Conservation (phyloP, 805 yeast genomes). For the Kluyveromyces dobzhanskii region DNA sequence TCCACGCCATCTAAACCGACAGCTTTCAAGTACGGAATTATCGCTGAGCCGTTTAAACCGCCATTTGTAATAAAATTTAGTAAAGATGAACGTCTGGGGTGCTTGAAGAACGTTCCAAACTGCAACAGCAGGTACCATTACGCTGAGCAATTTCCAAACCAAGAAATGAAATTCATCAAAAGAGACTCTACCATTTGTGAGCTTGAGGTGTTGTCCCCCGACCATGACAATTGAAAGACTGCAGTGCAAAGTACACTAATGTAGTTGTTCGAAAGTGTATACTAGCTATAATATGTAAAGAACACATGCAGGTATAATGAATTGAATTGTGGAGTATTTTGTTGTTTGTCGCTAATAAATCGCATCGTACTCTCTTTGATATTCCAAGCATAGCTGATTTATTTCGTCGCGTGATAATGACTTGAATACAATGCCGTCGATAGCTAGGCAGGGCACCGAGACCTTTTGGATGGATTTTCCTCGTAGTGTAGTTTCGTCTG, state of each 20-base stretch:
- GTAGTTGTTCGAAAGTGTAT: too few relatives aligned
- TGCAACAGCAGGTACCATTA: neutral
- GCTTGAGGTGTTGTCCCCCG: neutral
- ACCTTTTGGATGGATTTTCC: neutral
- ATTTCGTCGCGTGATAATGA: neutral
- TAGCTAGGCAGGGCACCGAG: neutral
- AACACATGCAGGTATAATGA: too few relatives aligned
- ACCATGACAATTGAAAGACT: too few relatives aligned
- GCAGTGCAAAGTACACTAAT: too few relatives aligned
- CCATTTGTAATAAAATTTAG: conserved; percentile 22
- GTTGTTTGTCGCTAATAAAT: neutral
- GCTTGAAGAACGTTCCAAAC: neutral
- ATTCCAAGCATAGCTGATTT: neutral
- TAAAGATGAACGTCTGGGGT: conserved; percentile 11
- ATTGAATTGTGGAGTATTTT: too few relatives aligned
- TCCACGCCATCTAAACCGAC: conserved; percentile 5
- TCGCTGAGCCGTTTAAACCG: conserved; percentile 24
- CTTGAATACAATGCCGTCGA: neutral
- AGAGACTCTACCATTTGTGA: neutral
- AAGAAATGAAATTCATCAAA: neutral
- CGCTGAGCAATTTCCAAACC: conserved; percentile 1
- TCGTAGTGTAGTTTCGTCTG: conserved; percentile 7
- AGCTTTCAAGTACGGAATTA: conserved; percentile 14
- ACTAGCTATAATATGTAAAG: too few relatives aligned
- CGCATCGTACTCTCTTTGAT: neutral